phyloP scores from a whole-genome alignment of 768 basidiomycete genomes.

The Serendipita indica region DNA sequence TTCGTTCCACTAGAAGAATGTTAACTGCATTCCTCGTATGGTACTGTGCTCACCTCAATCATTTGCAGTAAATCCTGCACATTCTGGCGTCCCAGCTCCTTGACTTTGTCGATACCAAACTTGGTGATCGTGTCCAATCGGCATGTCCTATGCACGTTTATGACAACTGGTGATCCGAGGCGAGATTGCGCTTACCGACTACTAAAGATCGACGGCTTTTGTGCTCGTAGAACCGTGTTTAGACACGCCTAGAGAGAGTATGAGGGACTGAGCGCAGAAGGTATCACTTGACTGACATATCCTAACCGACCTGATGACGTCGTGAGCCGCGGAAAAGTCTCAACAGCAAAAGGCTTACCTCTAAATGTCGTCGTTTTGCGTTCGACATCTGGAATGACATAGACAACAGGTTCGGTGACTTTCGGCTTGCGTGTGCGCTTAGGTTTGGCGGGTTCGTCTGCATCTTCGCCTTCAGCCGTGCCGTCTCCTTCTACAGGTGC shows the following conservation, averaged over 20 bases:
- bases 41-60: slow-evolving; percentile 39
- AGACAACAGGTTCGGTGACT: slow-evolving; percentile 26
- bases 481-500: too few relatives aligned
- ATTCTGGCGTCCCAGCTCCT: slow-evolving; percentile 66
- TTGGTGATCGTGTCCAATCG: slow-evolving; percentile 67
- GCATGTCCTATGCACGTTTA: slow-evolving; percentile 20
- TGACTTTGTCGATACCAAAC: slow-evolving; percentile 68
- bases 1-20: slow-evolving; percentile 73
- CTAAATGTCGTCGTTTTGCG: slow-evolving; percentile 51
- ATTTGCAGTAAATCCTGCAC: slow-evolving; percentile 52
- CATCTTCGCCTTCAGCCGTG: not conserved
- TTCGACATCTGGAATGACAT: slow-evolving; percentile 59
- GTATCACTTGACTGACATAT: slow-evolving; percentile 21
- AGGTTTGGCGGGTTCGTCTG: slow-evolving; percentile 14
- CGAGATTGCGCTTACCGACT: slow-evolving; percentile 29
- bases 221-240: slow-evolving; percentile 64
- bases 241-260: slow-evolving; percentile 59
- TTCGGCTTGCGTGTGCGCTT: slow-evolving; percentile 22
- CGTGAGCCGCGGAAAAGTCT: not conserved
- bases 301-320: slow-evolving; percentile 36
- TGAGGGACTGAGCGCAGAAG: not conserved
- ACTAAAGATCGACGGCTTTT: slow-evolving; percentile 67
- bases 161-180: slow-evolving; percentile 1
- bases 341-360: slow-evolving; percentile 15
- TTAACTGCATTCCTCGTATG: too few relatives aligned